Evolutionary conservation across 805 yeast species (phyloP), one percentile per base, ranked within the genome.

Genomic region (Myxozyma sirexii): DNA sequence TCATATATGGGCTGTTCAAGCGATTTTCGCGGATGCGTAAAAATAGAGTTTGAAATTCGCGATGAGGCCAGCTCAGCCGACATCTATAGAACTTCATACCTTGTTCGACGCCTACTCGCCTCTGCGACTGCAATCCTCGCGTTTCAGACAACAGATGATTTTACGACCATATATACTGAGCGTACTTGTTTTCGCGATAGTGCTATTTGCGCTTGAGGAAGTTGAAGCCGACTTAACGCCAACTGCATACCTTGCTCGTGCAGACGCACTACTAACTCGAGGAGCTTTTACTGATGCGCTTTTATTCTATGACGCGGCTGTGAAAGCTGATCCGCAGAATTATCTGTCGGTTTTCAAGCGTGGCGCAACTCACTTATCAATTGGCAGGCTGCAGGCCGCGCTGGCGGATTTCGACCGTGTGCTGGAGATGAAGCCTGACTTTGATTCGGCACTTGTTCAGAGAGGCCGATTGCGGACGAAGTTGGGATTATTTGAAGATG

Each of bases 361-460:
- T 17, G 77, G 76, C 7, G 70, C 73, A 2, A 74, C 75, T 43
- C 69, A 71, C 46, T 67, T 75, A 26, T 69, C 75, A 1, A 60
- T 71, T 27, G 76, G 77, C 21, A 67, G 66, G 31, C 73, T 73
- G 27, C 47, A 49, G 31, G 70, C 68, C 52, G 79, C 79, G 1
- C 59, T 76, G 39, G 63, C 68, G 13, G 79, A 77, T 43, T 70
- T 76, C 45, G 66, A 68, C 41, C 58, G 54, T 39, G 74, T 69
- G 6, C 56, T 76, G 53, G 72, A 69, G 54, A 64, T 72, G 4
- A 69, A 72, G 48, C 75, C 77, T 10, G 56, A 55, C 27, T 74
- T 74, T 56, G 72, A 67, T 49, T 70, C 75, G 1, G 79, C 78
- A 1, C 68, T 69, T 48, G 65, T 63, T 31, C 75, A 74, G 59